phyloP scores from a whole-genome alignment of 495 filamentous ascomycete species.

The Aspergillus taichungensis region DNA sequence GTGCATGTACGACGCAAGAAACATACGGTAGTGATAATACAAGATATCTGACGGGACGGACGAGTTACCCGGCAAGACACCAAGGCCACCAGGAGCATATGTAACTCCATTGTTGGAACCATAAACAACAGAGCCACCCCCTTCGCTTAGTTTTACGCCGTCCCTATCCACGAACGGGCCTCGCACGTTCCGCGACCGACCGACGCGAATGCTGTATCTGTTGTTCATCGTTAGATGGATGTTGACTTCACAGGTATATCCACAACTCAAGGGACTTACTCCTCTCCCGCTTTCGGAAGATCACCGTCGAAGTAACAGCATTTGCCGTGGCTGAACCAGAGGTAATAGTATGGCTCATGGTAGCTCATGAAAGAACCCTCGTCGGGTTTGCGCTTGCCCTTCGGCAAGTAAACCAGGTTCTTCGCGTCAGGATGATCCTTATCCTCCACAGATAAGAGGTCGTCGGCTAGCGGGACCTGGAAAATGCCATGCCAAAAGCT shows the following conservation, averaged over 20 bases:
- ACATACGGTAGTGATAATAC: slow-evolving; percentile 40
- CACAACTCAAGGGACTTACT: slow-evolving; percentile 40
- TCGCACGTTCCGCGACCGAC: slow-evolving; percentile 23
- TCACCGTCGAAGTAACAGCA: slow-evolving; percentile 52
- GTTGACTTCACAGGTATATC: background rate
- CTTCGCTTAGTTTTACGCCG: slow-evolving; percentile 19
- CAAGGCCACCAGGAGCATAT: slow-evolving; percentile 40
- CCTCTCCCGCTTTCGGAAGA: slow-evolving; percentile 45
- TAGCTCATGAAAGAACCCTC: slow-evolving; percentile 58
- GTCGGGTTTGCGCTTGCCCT: slow-evolving; percentile 30
- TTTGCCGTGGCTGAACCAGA: slow-evolving; percentile 59
- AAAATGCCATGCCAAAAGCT: slow-evolving; percentile 67
- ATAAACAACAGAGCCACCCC: slow-evolving; percentile 37
- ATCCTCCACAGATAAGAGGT: slow-evolving; percentile 31
- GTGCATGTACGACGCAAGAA: too few relatives aligned
- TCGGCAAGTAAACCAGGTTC: slow-evolving; percentile 33
- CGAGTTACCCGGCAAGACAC: slow-evolving; percentile 24
- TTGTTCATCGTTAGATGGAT: background rate
- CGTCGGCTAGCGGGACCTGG: slow-evolving; percentile 47
- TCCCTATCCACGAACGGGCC: slow-evolving; percentile 38
- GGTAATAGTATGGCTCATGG: slow-evolving; percentile 52
- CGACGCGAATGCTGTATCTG: slow-evolving; percentile 35
- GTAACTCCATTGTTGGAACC: slow-evolving; percentile 36
- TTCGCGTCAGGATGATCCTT: slow-evolving; percentile 35
- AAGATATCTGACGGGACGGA: slow-evolving; percentile 28